Evolutionary conservation across 257 asterid species (phyloP).

Genomic region (Eustoma russellianum): DNA sequence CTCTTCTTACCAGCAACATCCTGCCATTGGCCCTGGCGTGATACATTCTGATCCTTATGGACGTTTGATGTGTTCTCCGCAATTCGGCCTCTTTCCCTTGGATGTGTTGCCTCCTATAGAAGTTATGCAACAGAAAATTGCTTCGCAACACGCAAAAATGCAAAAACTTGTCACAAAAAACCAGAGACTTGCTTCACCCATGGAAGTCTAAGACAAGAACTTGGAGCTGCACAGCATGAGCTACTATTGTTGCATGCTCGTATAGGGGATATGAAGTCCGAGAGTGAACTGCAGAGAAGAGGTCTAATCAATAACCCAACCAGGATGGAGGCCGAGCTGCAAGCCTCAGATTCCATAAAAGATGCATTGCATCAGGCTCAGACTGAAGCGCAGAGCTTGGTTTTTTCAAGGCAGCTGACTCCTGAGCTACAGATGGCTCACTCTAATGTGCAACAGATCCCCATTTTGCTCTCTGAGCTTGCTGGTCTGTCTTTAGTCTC

Average conservation of each 20-base stretch:
- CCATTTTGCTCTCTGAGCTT: too few species aligned
- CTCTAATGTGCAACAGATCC: too few species aligned
- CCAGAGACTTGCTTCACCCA: conserved; percentile 84
- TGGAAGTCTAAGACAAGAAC: too few species aligned
- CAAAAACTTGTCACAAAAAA: conserved; percentile 74
- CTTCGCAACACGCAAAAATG: conserved; percentile 72
- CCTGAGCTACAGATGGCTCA: too few species aligned
- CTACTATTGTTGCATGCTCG: conserved; percentile 61
- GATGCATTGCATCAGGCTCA: conserved; percentile 68
- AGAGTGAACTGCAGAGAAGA: conserved; percentile 62
- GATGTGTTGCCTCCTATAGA: conserved; percentile 76
- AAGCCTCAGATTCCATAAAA: conserved; percentile 49
- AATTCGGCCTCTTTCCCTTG: conserved; percentile 42
- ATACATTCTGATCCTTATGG: conserved; percentile 63
- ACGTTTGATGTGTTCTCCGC: conserved; percentile 37
- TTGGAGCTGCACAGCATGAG: too few species aligned
- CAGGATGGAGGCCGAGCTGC: conserved; percentile 65
- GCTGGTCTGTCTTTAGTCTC: too few species aligned
- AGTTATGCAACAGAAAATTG: conserved; percentile 78
- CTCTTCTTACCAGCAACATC: too few species aligned
- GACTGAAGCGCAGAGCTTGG: conserved; percentile 66
- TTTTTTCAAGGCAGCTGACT: conserved; percentile 64
- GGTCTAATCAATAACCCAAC: conserved; percentile 51
- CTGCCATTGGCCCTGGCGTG: too few species aligned
- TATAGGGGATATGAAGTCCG: conserved; percentile 55